Percentiles rank a stretch among this genome's conserved stretches.
Evolutionary conservation across 1,139 yeast genomes (phyloP).

Genomic region (Lodderomyces beijingensis): DNA sequence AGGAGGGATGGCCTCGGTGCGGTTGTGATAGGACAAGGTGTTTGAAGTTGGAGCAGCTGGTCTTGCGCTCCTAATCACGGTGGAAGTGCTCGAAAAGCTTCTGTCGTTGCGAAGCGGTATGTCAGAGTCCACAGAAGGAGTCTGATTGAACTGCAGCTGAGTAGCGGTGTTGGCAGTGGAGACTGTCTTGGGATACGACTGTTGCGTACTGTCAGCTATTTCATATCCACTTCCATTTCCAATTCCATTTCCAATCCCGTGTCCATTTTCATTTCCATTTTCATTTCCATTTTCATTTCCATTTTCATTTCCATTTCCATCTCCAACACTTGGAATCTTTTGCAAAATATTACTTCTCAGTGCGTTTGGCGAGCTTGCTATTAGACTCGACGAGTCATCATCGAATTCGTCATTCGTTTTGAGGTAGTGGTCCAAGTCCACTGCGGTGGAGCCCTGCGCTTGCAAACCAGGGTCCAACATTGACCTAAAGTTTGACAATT

Average conservation of each 20-base stretch:
- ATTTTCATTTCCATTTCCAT: too few species aligned
- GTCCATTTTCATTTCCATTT: too few species aligned
- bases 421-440: constrained; percentile 13
- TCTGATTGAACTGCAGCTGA: constrained; percentile 5
- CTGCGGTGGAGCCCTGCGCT: constrained; percentile 5
- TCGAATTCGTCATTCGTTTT: constrained; percentile 16
- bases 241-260: too few species aligned
- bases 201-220: too few species aligned
- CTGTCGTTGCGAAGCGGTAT: constrained; percentile 2
- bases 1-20: constrained; percentile 34
- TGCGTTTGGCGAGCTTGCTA: neutral
- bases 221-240: too few species aligned
- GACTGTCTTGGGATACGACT: too few species aligned
- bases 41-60: constrained; percentile 11
- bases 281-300: too few species aligned
- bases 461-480: constrained; percentile 42
- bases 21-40: constrained; percentile 18
- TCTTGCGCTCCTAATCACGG: constrained; percentile 23
- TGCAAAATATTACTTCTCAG: constrained; percentile 17
- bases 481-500: constrained; percentile 14
- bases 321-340: too few species aligned
- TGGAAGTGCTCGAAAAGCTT: constrained; percentile 6
- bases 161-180: too few species aligned
- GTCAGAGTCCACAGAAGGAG: constrained; percentile 5
- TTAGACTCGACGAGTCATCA: constrained; percentile 9